phyloP scores from a whole-genome alignment of 2,329 filamentous ascomycete species.

The Penicillium sp. region DNA sequence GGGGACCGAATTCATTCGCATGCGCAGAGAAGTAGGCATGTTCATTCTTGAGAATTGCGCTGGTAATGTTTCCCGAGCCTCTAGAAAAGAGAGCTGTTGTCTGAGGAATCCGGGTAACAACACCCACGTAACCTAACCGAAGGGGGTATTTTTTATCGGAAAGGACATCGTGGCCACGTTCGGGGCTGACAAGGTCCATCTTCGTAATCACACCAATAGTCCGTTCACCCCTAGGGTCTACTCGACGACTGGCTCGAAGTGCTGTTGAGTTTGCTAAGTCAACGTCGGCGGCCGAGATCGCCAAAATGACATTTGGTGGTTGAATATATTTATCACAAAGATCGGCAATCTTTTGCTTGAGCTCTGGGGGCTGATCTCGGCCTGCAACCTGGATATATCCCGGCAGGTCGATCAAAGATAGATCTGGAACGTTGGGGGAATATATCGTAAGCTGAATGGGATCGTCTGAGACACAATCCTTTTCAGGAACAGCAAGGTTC shows the following conservation, averaged over 20 bases:
- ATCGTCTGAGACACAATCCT: constrained; percentile 91
- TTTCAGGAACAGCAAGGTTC: constrained; percentile 86
- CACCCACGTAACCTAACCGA: constrained; percentile 92
- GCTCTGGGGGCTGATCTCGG: constrained; percentile 80
- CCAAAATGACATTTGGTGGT: constrained; percentile 90
- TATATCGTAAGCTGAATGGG: constrained; percentile 95
- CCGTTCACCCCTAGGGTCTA: constrained; percentile 89
- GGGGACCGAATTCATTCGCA: constrained; percentile 72
- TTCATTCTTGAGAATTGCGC: constrained; percentile 83
- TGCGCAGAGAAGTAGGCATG: constrained; percentile 82
- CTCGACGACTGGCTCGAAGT: constrained; percentile 79
- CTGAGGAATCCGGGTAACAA: constrained; percentile 78
- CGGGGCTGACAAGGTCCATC: constrained; percentile 92
- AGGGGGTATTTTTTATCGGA: constrained; percentile 90
- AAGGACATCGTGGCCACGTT: constrained; percentile 73
- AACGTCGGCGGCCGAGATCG: constrained; percentile 95
- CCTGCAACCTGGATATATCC: constrained; percentile 97
- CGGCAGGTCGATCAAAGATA: constrained; percentile 92
- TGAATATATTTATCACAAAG: constrained; percentile 99
- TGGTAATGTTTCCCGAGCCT: constrained; percentile 74
- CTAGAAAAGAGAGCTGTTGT: constrained; percentile 73
- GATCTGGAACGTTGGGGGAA: constrained; percentile 89
- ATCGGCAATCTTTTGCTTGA: constrained; percentile 94
- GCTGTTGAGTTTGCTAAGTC: constrained; percentile 96
- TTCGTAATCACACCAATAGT: constrained; percentile 99